Base-by-base conservation (phyloP, 2,329 filamentous ascomycete species). In the Acrocalymma vagum region DNA sequence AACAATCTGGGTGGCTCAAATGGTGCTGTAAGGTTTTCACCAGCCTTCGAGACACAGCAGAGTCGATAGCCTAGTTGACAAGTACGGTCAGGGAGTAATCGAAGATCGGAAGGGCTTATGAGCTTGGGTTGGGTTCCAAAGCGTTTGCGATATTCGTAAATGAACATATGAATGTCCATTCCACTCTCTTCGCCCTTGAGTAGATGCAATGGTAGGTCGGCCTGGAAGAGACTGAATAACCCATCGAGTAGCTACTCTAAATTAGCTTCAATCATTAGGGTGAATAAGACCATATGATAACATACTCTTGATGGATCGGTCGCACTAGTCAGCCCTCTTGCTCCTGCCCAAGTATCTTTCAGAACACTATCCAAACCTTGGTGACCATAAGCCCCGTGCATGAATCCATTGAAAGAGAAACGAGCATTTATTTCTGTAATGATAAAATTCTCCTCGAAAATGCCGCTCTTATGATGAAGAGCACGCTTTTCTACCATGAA, bases 371-470 rank as follows among this genome's bases (percentile, higher is more conserved):
- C 20, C 25, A 22, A 23, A 22, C 20, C 30, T 33, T 33, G 30
- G 14, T 33, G 30, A 24, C 30, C 30, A 24, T 33, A 33, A 22
- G 30, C 30, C 25, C 25, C 30, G 16, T 33, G 30, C 30, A 33
- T 33, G 30, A 33, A 33, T 24, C 30, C 30, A 24, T 33, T 33
- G 30, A 33, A 33, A n/a, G 30, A 33, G 20, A 33, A 33, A 15
- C 30, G 30, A 33, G 30, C 30, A 33, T 33, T 33, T n/a, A 33
- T 33, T 33, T 33, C 30, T 9, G 30, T 33, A 21, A 33, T 33
- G 21, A 33, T 22, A 14, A 33, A 33, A 16, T 33, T 33, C 20
- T 33, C 30, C 25, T 33, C 30, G 22, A 24, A 11, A 22, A 33
- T 14, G n/a, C 20, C 30, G 16, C 30, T 22, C 23, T 33, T 33